phyloP scores from a whole-genome alignment of 1,284 basidiomycete species.

The Cutaneotrichosporon mucoides region DNA sequence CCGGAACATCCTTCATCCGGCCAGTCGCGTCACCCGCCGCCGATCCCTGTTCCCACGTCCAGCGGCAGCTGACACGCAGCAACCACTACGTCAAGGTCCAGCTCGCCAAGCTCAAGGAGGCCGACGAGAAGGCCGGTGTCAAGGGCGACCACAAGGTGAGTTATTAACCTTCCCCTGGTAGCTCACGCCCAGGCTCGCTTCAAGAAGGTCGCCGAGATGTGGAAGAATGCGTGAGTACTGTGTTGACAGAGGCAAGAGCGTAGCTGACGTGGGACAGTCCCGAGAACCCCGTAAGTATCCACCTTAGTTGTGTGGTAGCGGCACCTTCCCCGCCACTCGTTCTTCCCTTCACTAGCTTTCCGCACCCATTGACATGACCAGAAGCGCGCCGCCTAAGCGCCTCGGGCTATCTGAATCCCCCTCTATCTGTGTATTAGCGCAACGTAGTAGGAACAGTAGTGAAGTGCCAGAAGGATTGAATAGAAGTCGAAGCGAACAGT shows the following conservation, averaged over 20 bases:
- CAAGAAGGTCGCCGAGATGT: conserved; percentile 42
- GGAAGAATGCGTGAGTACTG: conserved; percentile 41
- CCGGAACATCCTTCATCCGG: not conserved
- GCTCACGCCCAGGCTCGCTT: conserved; percentile 35
- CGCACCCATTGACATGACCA: not conserved
- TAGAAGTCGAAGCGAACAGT: not conserved
- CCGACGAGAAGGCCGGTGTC: conserved; percentile 43
- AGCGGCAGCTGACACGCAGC: conserved; percentile 19
- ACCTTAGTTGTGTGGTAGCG: no score
- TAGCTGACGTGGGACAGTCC: conserved; percentile 22
- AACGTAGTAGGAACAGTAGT: no score
- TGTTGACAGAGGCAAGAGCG: not conserved
- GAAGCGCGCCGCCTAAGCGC: not conserved
- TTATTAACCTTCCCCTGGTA: no score
- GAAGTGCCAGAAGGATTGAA: not conserved
- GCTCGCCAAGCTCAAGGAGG: conserved; percentile 48
- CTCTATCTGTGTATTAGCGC: no score
- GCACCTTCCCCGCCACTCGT: not conserved
- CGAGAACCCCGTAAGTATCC: conserved; percentile 45
- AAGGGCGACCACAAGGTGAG: conserved; percentile 44
- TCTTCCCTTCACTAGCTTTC: not conserved
- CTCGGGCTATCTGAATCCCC: no score
- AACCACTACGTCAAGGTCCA: conserved; percentile 49
- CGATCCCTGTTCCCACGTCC: not conserved
- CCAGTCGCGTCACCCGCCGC: not conserved